Evolutionary conservation across 257 asterid species (phyloP).

Genomic region (Penstemon newberryi): DNA sequence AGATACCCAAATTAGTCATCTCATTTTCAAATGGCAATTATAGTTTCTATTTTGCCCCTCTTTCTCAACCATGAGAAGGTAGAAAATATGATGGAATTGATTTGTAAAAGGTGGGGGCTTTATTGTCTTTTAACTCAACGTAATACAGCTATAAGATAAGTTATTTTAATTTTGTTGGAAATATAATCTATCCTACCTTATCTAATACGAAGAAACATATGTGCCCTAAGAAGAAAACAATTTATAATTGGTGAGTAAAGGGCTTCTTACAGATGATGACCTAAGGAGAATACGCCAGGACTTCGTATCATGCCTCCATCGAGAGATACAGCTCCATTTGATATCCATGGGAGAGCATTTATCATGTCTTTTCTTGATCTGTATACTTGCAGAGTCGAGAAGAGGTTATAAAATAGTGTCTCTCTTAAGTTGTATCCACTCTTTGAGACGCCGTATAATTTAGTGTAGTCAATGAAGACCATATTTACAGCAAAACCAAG

Average conservation of each 20-base stretch:
- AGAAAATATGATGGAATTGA: neutral
- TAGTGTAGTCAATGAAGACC: conserved; percentile 52
- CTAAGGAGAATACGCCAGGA: conserved; percentile 48
- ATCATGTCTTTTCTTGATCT: conserved; percentile 76
- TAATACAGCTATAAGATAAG: too few species aligned
- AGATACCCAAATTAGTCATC: too few species aligned
- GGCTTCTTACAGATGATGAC: conserved; percentile 50
- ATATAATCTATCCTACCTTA: too few species aligned
- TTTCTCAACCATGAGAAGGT: too few species aligned
- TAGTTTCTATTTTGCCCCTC: too few species aligned
- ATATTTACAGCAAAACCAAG: conserved; percentile 94
- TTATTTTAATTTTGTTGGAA: too few species aligned
- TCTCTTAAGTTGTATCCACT: conserved; percentile 69
- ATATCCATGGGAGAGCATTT: conserved; percentile 49
- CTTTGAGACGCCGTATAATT: conserved; percentile 41
- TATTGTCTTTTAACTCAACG: too few species aligned
- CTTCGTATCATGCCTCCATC: conserved; percentile 81
- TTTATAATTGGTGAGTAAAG: neutral
- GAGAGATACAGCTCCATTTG: conserved; percentile 75
- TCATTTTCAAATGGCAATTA: too few species aligned
- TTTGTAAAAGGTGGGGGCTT: too few species aligned
- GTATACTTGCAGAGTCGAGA: conserved; percentile 77
- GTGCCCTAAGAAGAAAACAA: neutral
- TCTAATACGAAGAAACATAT: too few species aligned
- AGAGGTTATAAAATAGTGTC: conserved; percentile 79